Conservation (phyloP, 1,139 yeast species). For the Barnettozyma hawaiiensis region DNA sequence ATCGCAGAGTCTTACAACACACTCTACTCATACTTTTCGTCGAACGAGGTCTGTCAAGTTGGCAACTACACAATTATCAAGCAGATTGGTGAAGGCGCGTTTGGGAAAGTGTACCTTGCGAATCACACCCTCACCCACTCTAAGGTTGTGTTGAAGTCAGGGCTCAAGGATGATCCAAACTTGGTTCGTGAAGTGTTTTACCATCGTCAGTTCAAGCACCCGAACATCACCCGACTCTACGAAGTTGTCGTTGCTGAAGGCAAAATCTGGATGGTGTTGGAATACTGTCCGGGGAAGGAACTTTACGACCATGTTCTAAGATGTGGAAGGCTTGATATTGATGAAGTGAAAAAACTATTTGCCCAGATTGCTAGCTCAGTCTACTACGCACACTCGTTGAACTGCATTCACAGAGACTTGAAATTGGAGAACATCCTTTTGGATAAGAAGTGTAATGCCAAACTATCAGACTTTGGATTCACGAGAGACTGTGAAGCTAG, state of each 20-base stretch:
- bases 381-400: conserved; percentile 73
- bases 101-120: conserved; percentile 88
- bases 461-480: conserved; percentile 89
- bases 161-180: conserved; percentile 77
- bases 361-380: conserved; percentile 81
- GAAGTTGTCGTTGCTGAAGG: conserved; percentile 81
- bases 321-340: conserved; percentile 45
- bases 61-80: conserved; percentile 71
- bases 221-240: conserved; percentile 76
- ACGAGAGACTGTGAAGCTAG: conserved; percentile 68
- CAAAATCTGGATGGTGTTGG: conserved; percentile 81
- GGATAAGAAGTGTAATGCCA: conserved; percentile 64
- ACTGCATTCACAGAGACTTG: conserved; percentile 85
- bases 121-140: conserved; percentile 64
- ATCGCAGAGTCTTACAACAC: conserved; percentile 61
- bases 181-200: conserved; percentile 90
- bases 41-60: conserved; percentile 50
- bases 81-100: conserved; percentile 85
- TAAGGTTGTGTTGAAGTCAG: conserved; percentile 82
- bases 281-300: conserved; percentile 88
- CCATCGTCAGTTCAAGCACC: conserved; percentile 78
- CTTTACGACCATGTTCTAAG: conserved; percentile 66
- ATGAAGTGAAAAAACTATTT: conserved; percentile 56
- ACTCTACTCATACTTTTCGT: conserved; percentile 50
- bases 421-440: conserved; percentile 80